A percentile compares a stretch with the other conserved stretches of the same genome.
phyloP scores from a whole-genome alignment of 176 grass and related monocot species.

The Puccinellia tenuiflora region DNA sequence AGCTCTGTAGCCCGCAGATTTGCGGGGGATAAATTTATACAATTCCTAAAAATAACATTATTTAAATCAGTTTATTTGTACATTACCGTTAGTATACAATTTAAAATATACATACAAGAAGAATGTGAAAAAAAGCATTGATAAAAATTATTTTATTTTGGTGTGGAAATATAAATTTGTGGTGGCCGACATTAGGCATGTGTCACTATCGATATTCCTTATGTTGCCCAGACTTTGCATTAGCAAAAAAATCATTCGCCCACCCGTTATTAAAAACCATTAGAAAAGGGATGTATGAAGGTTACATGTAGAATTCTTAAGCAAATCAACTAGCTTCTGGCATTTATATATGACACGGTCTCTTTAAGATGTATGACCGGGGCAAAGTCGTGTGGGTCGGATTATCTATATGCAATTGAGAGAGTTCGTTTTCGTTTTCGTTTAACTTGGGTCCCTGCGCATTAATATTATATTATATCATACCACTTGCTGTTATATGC shows the following conservation, averaged over 20 bases:
- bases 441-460: background rate
- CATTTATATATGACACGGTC: background rate
- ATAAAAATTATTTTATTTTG: no score
- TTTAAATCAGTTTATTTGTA: no score
- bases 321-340: background rate
- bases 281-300: background rate
- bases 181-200: background rate
- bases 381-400: background rate
- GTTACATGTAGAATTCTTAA: background rate
- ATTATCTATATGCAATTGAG: background rate
- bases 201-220: background rate
- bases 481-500: no score
- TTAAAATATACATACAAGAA: no score
- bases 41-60: no score
- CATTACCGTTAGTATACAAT: no score
- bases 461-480: background rate
- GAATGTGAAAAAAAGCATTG: no score
- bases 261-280: background rate
- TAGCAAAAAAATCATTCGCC: background rate
- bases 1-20: no score
- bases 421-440: background rate
- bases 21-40: no score
- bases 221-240: background rate
- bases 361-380: background rate
- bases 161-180: background rate